Base-by-base conservation (phyloP, 2,329 filamentous ascomycete genomes). In the Drechmeria coniospora region DNA sequence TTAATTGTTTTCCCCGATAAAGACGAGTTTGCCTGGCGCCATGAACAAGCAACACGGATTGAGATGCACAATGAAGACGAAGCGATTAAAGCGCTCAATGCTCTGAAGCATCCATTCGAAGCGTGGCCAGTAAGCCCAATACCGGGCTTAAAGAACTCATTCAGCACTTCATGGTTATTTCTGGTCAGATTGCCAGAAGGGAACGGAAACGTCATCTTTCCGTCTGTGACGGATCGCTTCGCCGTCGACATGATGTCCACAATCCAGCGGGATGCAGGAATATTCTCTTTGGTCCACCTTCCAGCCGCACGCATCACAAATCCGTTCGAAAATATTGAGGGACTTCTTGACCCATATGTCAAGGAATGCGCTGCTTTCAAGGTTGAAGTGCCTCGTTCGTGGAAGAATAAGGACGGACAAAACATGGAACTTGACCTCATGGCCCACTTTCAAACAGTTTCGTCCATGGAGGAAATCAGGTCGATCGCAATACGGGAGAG, bases 381-480 rank as follows among this genome's bases (percentile, higher is more conserved):
- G 15, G 43, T 53, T 2, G 47, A 53, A 2, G 45, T 53, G 0
- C 43, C 44, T 3, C 40, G 49, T 2, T 45, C 48, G 1, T 47
- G 42, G 39, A 34, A 43, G 14, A 39, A 36, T 1, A 31, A 40
- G 0, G 34, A 45, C 1, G 48, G 47, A 0, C 27, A 29, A 0
- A 34, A 43, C 3, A 9, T 44, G 2, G 40, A 50, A 8, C 13
- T 50, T 44, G 27, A 79, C 59, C 47, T 79, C 60, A 53, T 78
- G 73, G 30, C 67, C 51, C 59, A 73, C 63, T 53, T 79, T 69
- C 57, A 74, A 63, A 46, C 74, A 64, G 45, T 68, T 62, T 11
- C 66, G 60, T 0, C 32, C 4, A 36, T 47, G 0, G 33, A 39
- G 2, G 37, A 46, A 20, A 20, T 20, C 7, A n/a, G 6, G 18